Conservation (phyloP, 2,329 filamentous ascomycete genomes). For the Trichocomaceae sp. region DNA sequence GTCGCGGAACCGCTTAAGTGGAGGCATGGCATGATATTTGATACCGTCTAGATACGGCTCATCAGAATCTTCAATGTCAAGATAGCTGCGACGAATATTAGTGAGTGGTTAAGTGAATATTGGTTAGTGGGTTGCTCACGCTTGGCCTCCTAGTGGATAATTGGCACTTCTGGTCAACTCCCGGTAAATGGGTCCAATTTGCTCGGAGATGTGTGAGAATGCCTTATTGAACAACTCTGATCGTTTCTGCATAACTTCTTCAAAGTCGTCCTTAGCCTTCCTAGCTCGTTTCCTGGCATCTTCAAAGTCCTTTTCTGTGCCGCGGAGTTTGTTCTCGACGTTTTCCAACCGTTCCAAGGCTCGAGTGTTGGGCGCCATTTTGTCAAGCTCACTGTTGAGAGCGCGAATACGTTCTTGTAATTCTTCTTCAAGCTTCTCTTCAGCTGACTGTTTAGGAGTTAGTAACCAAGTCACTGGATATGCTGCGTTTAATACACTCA, state of each 20-base stretch:
- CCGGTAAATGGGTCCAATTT: slow-evolving; percentile 90
- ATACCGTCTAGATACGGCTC: slow-evolving; percentile 93
- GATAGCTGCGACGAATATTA: slow-evolving; percentile 48
- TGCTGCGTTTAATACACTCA: slow-evolving; percentile 37
- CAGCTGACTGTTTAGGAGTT: slow-evolving; percentile 52
- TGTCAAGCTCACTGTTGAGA: slow-evolving; percentile 75
- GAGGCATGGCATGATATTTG: slow-evolving; percentile 98
- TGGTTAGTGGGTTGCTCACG: slow-evolving; percentile 33
- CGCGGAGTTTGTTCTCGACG: slow-evolving; percentile 73
- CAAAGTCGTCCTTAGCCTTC: slow-evolving; percentile 74
- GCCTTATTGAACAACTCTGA: slow-evolving; percentile 92
- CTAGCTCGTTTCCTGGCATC: slow-evolving; percentile 69
- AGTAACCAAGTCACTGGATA: slow-evolving; percentile 17
- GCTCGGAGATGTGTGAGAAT: slow-evolving; percentile 88
- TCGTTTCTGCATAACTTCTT: slow-evolving; percentile 70
- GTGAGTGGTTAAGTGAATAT: neutral
- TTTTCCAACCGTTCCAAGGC: slow-evolving; percentile 85
- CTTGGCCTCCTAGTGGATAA: slow-evolving; percentile 85
- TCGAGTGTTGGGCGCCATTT: slow-evolving; percentile 94
- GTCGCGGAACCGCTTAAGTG: slow-evolving; percentile 94
- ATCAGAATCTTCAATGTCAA: slow-evolving; percentile 93
- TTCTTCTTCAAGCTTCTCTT: slow-evolving; percentile 64
- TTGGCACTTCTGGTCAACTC: slow-evolving; percentile 83
- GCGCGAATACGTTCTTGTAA: slow-evolving; percentile 70
- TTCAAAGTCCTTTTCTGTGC: slow-evolving; percentile 84